Conservation (phyloP, 345 rosid genomes). For the Hibiscus mutabilis region DNA sequence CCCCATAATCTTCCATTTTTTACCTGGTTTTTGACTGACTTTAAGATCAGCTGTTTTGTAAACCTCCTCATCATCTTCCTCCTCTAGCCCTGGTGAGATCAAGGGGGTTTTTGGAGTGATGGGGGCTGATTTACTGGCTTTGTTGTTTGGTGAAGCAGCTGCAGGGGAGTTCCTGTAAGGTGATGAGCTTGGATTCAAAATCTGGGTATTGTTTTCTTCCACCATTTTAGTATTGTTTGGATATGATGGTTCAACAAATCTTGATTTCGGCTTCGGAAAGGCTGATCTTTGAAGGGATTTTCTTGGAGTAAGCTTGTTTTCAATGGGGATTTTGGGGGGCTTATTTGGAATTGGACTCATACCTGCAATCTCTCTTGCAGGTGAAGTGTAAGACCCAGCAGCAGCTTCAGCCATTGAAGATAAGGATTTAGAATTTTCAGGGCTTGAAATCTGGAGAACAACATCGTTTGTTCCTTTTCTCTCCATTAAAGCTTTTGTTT, state of each 20-base stretch:
- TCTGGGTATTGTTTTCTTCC: constrained; percentile 22
- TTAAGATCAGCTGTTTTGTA: constrained; percentile 30
- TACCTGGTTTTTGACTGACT: constrained; percentile 18
- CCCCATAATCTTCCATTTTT: constrained; percentile 26
- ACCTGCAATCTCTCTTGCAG: constrained; percentile 9
- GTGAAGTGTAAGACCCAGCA: constrained; percentile 18
- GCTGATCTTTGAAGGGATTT: constrained; percentile 29
- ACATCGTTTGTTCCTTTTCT: constrained; percentile 33
- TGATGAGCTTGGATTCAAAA: constrained; percentile 20
- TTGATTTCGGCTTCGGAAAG: constrained; percentile 54
- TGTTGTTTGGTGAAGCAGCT: constrained; percentile 21
- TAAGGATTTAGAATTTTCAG: constrained; percentile 4
- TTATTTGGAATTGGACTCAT: constrained; percentile 18
- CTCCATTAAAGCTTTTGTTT: constrained; percentile 8
- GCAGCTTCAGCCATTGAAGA: neutral
- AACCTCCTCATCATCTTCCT: constrained; percentile 41
- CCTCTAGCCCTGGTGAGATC: constrained; percentile 25
- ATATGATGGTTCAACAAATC: constrained; percentile 40
- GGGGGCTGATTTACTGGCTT: constrained; percentile 25
- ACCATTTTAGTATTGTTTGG: constrained; percentile 20
- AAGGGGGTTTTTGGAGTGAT: constrained; percentile 48
- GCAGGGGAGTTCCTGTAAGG: constrained; percentile 28
- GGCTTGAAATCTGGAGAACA: constrained; percentile 27
- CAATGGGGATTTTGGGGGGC: constrained; percentile 33
- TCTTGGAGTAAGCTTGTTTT: constrained; percentile 17